Evolutionary conservation across 495 filamentous ascomycete genomes (phyloP).

Genomic region (Annulohypoxylon maeteangense): DNA sequence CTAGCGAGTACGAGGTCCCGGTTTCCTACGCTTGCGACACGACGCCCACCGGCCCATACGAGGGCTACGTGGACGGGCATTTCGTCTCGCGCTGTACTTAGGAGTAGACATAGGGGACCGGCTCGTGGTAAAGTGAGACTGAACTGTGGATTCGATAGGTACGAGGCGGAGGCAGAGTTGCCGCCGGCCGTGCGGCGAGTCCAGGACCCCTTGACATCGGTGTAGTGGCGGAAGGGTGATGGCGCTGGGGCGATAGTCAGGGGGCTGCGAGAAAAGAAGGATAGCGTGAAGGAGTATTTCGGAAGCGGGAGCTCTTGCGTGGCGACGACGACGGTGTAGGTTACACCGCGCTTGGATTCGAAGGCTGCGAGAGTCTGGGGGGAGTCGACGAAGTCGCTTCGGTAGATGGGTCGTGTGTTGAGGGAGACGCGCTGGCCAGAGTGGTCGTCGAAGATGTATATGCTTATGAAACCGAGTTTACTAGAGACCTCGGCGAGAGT

Average conservation of each 20-base stretch:
- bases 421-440: conserved; percentile 79
- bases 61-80: conserved; percentile 86
- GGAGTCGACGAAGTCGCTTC: conserved; percentile 89
- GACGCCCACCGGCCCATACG: conserved; percentile 77
- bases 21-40: conserved; percentile 71
- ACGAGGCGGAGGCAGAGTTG: conserved; percentile 77
- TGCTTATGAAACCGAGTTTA: conserved; percentile 79
- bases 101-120: conserved; percentile 73
- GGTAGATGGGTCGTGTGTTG: conserved; percentile 70
- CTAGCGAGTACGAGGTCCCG: conserved; percentile 83
- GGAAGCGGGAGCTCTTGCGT: conserved; percentile 77
- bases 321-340: conserved; percentile 82
- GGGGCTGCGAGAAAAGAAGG: conserved; percentile 73
- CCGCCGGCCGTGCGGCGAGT: conserved; percentile 83
- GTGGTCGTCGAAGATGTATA: conserved; percentile 76
- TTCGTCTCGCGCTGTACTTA: conserved; percentile 68
- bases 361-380: conserved; percentile 89
- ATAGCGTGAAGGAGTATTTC: conserved; percentile 83
- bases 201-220: conserved; percentile 72
- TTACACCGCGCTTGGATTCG: conserved; percentile 65
- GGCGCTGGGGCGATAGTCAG: conserved; percentile 69
- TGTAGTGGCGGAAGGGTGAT: conserved; percentile 66
- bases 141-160: conserved; percentile 88
- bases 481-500: conserved; percentile 55
- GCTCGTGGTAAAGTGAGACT: conserved; percentile 65